Base-by-base conservation (phyloP, 2,329 filamentous ascomycete genomes). In the Penicillium concentricum region DNA sequence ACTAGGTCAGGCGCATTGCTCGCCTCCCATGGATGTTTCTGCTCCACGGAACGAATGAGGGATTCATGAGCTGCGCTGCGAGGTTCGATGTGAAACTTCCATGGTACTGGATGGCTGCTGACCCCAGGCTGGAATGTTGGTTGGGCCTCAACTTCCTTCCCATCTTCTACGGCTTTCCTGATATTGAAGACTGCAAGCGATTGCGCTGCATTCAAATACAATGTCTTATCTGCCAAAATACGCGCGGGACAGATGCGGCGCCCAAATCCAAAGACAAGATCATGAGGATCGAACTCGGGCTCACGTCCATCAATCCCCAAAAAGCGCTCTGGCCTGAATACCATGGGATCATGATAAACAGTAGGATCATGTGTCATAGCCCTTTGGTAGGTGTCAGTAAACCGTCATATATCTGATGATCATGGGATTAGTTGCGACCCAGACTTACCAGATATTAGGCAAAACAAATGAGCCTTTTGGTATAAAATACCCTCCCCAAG, bases 151-250 rank as follows among this genome's bases (percentile, higher is more conserved):
- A 79, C 64, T 10, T 72, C 69, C 18, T 64, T 69, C 0, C 76
- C 80, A 5, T 76, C 66, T 22, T 73, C 44, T 7, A 75, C 54
- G 0, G 61, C 58, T 52, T 78, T 78, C 10, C 56, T 56, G 15
- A 83, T 69, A 4, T 73, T 65, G 48, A 84, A 84, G 0, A 76
- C 77, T 0, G 82, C 73, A 1, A 86, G 67, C 0, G 73, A 67
- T 30, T 79, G 78, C 0, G 74, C 78, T 20, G 79, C 72, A 16
- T 62, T 76, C 12, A 79, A 56, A 56, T 72, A 80, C 0, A 80
- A 30, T 0, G 73, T 69, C 5, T 68, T 68, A n/a, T 79, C 76
- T 0, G 78, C 78, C 10, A 79, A 64, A n/a, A 72, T 58, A 6
- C 71, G 67, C 1, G 76, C 78, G 0, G 76, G 74, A 51, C 77